Evolutionary conservation across 257 asterid genomes (phyloP), one percentile per base, ranked within the genome.

Genomic region (Verbena officinalis): DNA sequence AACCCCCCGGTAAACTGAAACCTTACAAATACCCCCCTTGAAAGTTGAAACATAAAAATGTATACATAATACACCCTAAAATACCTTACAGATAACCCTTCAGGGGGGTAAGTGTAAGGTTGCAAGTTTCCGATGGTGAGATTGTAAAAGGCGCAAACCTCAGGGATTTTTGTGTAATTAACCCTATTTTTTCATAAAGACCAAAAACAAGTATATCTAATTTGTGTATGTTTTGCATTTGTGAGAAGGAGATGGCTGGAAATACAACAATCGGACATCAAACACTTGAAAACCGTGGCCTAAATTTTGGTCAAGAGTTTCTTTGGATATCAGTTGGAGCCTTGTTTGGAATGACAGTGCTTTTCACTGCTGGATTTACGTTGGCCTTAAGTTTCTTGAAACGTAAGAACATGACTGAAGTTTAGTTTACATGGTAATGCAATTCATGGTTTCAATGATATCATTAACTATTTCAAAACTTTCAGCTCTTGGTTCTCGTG

Each of bases 311-410:
- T 3, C 78, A 58, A 54, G 11, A 83, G 39, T 12, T 69, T 11
- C 74, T 69, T 24, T 83, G 93, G 93, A 56, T 80, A 57, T 80
- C 89, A 31, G 4, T 83, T 54, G 81, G 73, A 59, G 93, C 87
- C 38, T 51, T 85, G 58, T 50, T 74, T 38, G 89, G 82, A 49
- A 56, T 80, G 51, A 49, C 81, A n/a, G 14, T 78, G 33, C 63
- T 80, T 31, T 71, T 85, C 55, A 78, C 80, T 61, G 33, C 59
- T 22, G 87, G 85, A 30, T 80, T 80, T 51, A 58, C 67, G 11
- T 68, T 85, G 68, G 87, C 93, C 71, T 73, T 85, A 27, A 80
- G 60, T 58, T 80, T 71, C 46, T 60, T 71, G 21, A 74, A 83
- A 56, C 70, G 93, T 85, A 78, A 78, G 82, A 70, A 40, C 62